Base-by-base conservation (phyloP, 2,329 filamentous ascomycete species). In the Beauveria pseudobassiana region DNA sequence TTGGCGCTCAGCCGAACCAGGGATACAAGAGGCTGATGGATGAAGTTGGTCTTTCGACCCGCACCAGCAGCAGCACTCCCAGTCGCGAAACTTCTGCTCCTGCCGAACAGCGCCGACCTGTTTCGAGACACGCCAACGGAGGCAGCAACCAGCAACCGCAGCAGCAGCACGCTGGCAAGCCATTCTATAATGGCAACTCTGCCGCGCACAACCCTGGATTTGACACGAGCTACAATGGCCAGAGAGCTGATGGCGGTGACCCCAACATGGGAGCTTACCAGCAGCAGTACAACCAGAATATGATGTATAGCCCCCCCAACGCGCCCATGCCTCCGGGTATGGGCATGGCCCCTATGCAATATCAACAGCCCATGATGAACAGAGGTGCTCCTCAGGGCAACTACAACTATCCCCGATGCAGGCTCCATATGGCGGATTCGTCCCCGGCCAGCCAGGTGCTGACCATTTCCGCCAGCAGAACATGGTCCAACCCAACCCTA, bases 1-100 rank as follows among this genome's bases (percentile, higher is more conserved):
- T 98, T 75, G 97, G 97, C 78, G 93, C 92, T 6, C 91, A 96
- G 70, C 91, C 95, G 18, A 89, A 88, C 64, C 95, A 98, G 76
- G 95, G 95, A 58, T 99, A 99, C 79, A 99, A 98, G 82, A 89
- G 95, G 59, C 78, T 99, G 63, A 99, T 99, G 95, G 95, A 99
- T 70, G 95, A 99, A 73, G 95, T 99, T 67, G 93, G 93, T 63
- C 78, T 99, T 43, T 96, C 93, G 6, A 88, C 86, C 30, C 78
- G 86, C 49, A 83, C 75, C 42, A 73, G 76, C 12, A 76, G 76
- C 12, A 76, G 76, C 24, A 43, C 49, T 40, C 72, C 75, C 43
- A 74, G 71, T 59, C 77, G 79, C 48, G 79, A 77, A 61, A 74
- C 76, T 63, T 75, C 74, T 65, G 73, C 75, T 22, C 70, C 74